A percentile compares a stretch with the other conserved stretches of the same genome.
Conservation (phyloP, 805 yeast genomes). For the Ogataea siamensis region DNA sequence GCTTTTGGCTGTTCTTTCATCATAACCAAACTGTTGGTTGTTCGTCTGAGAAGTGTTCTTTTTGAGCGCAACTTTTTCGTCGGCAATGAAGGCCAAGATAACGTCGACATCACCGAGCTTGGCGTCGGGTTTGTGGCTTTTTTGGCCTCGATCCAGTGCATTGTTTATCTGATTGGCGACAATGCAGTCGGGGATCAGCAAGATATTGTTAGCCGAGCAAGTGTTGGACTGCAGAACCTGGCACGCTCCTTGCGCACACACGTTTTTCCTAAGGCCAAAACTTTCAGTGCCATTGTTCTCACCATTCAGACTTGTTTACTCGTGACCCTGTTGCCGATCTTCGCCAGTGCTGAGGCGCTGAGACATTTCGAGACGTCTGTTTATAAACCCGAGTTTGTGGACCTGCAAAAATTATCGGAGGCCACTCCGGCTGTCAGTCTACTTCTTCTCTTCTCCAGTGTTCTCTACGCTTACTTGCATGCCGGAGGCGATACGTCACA, state of each 20-base stretch:
- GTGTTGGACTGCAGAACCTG: background rate
- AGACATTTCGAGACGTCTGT: background rate
- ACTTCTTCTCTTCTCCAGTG: background rate
- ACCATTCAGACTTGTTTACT: background rate
- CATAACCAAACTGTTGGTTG: too few species aligned
- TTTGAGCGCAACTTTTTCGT: too few species aligned
- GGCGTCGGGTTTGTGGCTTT: background rate
- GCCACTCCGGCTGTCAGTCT: background rate
- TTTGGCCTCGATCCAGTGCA: background rate
- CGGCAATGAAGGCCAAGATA: background rate
- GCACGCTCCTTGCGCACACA: background rate
- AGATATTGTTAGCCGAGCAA: background rate
- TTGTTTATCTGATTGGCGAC: background rate
- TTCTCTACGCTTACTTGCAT: background rate
- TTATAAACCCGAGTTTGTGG: background rate
- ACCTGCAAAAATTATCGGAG: background rate
- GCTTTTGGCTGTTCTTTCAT: slow-evolving; percentile 17
- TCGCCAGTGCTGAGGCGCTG: background rate
- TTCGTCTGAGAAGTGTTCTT: too few species aligned
- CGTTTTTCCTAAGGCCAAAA: background rate
- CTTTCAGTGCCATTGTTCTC: background rate
- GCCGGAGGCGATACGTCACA: background rate
- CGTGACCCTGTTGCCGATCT: background rate
- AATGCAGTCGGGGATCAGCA: background rate
- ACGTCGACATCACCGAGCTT: background rate